Conservation (phyloP, 208 protist species). For the Spongospora subterranea region DNA sequence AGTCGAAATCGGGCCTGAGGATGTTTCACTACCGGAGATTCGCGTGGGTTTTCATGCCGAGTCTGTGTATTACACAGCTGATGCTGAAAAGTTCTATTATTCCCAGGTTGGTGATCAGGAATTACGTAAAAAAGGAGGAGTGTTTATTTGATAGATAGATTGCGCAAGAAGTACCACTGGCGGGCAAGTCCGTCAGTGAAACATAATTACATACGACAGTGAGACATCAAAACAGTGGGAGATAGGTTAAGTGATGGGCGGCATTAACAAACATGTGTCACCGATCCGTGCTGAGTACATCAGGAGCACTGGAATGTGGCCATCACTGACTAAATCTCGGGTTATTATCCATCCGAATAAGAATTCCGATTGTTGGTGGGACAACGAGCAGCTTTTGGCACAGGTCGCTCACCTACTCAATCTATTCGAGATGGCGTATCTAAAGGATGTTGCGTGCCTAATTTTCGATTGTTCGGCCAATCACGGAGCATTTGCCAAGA, state of each 20-base stretch:
- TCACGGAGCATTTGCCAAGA: neutral
- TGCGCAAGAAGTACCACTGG: no score
- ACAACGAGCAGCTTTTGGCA: neutral
- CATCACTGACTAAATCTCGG: neutral
- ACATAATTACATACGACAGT: no score
- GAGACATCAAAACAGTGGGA: no score
- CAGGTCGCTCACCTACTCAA: neutral
- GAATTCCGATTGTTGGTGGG: neutral
- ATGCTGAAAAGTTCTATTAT: conserved; percentile 1
- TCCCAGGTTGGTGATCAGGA: neutral
- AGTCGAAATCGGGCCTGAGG: neutral
- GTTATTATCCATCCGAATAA: neutral
- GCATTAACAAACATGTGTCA: neutral
- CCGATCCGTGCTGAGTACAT: neutral
- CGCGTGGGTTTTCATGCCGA: neutral
- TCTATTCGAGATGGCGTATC: conserved; percentile 3
- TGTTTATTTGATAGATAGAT: no score
- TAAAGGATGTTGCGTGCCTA: neutral
- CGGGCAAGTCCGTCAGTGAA: no score
- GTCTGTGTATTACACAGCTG: neutral
- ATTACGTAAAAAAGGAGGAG: neutral
- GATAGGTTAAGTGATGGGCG: neutral
- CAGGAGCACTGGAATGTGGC: neutral
- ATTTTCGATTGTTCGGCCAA: conserved; percentile 4
- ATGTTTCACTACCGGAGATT: neutral